Evolutionary conservation across 2,329 filamentous ascomycete genomes (phyloP).

Genomic region (Arachnomyces sp.): DNA sequence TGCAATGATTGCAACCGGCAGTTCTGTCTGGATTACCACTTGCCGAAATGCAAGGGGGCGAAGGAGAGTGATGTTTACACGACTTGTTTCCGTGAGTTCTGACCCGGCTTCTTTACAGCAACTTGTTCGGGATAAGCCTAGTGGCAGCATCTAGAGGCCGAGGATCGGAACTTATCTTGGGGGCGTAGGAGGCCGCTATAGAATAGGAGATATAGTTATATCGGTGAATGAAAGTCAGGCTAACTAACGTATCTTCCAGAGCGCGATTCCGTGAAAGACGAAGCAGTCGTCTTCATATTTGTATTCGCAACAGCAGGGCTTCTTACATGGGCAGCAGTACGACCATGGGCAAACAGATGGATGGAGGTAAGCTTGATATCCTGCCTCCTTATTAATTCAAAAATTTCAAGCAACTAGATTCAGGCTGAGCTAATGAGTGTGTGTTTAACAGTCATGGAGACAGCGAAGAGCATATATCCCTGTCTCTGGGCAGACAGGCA

Average conservation of each 20-base stretch:
- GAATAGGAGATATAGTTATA: no score
- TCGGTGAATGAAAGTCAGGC: background rate
- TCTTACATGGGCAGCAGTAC: conserved; percentile 51
- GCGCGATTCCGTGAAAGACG: conserved; percentile 58
- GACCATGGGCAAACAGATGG: conserved; percentile 52
- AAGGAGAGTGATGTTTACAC: conserved; percentile 58
- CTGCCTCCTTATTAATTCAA: background rate
- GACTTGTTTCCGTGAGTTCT: conserved; percentile 53
- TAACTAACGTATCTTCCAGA: conserved; percentile 31
- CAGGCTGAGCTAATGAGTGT: background rate
- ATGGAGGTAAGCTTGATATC: conserved; percentile 36
- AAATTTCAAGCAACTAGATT: background rate
- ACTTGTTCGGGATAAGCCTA: background rate
- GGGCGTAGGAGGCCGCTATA: no score
- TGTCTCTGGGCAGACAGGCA: conserved; percentile 29
- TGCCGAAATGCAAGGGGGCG: conserved; percentile 53
- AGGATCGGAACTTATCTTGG: no score
- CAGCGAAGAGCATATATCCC: conserved; percentile 46
- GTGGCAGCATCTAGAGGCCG: no score
- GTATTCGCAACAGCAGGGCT: conserved; percentile 55
- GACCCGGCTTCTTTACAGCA: background rate
- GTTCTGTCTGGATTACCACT: conserved; percentile 56
- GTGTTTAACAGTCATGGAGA: conserved; percentile 32
- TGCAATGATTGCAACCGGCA: conserved; percentile 61
- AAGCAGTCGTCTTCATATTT: conserved; percentile 58